Percentiles rank a stretch among this genome's conserved stretches.
These are phyloP conservation scores for Saturnispora gosingensis DNA, from an alignment of 805 yeast genomes.

Conservation along the genomic window DNA sequence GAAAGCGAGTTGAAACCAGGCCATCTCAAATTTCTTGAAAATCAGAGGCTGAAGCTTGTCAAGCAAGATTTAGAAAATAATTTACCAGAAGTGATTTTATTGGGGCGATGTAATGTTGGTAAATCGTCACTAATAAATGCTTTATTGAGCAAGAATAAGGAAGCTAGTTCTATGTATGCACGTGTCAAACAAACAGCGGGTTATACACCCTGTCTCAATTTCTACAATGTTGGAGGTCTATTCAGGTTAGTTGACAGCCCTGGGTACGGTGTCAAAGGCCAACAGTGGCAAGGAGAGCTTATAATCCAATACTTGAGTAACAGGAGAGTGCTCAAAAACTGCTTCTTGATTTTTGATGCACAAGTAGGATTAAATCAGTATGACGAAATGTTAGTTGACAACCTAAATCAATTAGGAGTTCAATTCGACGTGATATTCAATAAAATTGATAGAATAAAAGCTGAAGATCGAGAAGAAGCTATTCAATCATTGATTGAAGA, in stretches of 20 bases:
- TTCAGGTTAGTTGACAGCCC: slow-evolving; percentile 77
- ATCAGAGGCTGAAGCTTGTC: slow-evolving; percentile 16
- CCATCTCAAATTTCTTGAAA: slow-evolving; percentile 21
- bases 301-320: slow-evolving; percentile 53
- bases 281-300: slow-evolving; percentile 55
- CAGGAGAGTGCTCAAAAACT: slow-evolving; percentile 45
- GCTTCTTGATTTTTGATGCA: slow-evolving; percentile 55
- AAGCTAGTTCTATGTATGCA: slow-evolving; percentile 32
- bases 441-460: slow-evolving; percentile 53
- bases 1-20: slow-evolving; percentile 20
- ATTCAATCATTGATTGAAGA: slow-evolving; percentile 32
- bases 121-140: slow-evolving; percentile 70
- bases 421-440: slow-evolving; percentile 72
- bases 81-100: slow-evolving; percentile 64
- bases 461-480: slow-evolving; percentile 23
- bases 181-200: slow-evolving; percentile 28
- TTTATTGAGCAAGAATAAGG: slow-evolving; percentile 35
- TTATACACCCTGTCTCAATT: slow-evolving; percentile 55
- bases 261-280: slow-evolving; percentile 77
- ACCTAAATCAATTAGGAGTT: slow-evolving; percentile 44
- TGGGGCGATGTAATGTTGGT: slow-evolving; percentile 82
- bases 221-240: slow-evolving; percentile 55
- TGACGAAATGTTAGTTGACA: slow-evolving; percentile 45
- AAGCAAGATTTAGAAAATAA: slow-evolving; percentile 24
- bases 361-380: slow-evolving; percentile 47